These are phyloP conservation scores for Stemphylium beticola DNA, from an alignment of 2,329 filamentous ascomycete species.

Conservation along the genomic window DNA sequence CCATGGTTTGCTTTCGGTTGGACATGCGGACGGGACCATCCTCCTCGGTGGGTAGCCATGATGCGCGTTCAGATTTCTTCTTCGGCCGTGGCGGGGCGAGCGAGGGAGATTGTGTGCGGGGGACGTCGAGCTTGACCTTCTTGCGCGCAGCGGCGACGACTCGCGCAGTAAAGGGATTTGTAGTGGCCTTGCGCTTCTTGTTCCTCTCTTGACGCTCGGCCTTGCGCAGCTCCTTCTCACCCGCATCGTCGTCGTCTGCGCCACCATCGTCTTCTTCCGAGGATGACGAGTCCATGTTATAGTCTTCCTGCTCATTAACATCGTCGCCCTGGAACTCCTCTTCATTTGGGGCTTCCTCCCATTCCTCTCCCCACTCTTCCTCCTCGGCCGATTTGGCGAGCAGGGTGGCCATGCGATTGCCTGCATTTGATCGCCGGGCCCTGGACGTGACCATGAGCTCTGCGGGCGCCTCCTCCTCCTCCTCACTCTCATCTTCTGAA, in stretches of 20 bases:
- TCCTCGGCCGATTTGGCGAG: constrained; percentile 44
- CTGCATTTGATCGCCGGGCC: constrained; percentile 48
- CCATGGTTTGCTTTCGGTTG: constrained; percentile 66
- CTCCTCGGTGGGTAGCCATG: constrained; percentile 69
- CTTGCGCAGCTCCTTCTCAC: constrained; percentile 84
- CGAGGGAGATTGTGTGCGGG: constrained; percentile 52
- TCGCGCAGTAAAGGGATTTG: constrained; percentile 47
- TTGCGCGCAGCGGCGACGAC: constrained; percentile 48
- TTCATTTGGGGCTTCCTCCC: constrained; percentile 70
- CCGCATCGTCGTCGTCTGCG: constrained; percentile 77
- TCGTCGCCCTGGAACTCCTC: constrained; percentile 59
- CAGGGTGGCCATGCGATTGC: constrained; percentile 51
- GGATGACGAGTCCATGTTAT: constrained; percentile 80
- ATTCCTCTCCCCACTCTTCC: constrained; percentile 55
- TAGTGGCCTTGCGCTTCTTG: constrained; percentile 81
- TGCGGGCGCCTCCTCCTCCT: constrained; percentile 37
- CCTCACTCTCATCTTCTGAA: constrained; percentile 35
- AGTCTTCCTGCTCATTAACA: constrained; percentile 68
- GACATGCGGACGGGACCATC: constrained; percentile 69
- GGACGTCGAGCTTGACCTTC: constrained; percentile 47
- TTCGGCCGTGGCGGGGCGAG: constrained; percentile 58
- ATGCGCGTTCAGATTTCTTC: constrained; percentile 74
- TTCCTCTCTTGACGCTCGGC: constrained; percentile 68
- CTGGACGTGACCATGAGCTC: constrained; percentile 50
- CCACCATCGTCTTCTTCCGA: constrained; percentile 75